Evolutionary conservation across 2,329 filamentous ascomycete species (phyloP), one percentile per base, ranked within the genome.

Genomic region (Epichloe gansuensis): DNA sequence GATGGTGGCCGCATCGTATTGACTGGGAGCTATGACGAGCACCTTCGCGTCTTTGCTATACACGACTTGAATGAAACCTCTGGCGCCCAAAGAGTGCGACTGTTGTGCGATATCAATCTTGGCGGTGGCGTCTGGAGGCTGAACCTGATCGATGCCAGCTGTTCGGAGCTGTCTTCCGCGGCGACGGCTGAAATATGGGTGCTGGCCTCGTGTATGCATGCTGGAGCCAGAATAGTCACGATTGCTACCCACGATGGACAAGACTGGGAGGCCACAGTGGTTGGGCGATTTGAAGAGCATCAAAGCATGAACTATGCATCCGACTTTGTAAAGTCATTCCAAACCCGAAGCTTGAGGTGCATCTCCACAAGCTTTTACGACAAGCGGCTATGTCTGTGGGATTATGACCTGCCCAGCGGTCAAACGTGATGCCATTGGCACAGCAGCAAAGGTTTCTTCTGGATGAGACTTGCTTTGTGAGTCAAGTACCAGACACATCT

Each of bases 271-370:
- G 83, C 93, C 53, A 71, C 77, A 44, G 73, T 91, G 1, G 59
- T 91, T 46, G 83, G 78, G 0, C 78, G 76, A 50, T 95, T 95
- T 62, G 85, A 88, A 59, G 86, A 91, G 64, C 90, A 96, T 65
- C 75, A 86, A 69, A 95, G 89, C 65, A 95, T 96, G 89, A 95
- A 95, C 62, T 97, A 97, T 65, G 91, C 85, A 6, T 88, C 86
- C 60, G 90, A 91, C 67, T 78, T 82, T 54, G 75, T 78, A 58
- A 75, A 75, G 2, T 61, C 53, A 25, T 50, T 51, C 6, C 60
- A 62, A 50, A 59, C 54, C 0, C 53, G 55, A 4, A 52, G 69
- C 6, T 52, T 74, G 38, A 59, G 72, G 21, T 78, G 82, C 59
- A 72, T 89, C 1, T 86, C 83, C 23, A 88, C 84, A 1, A 90